A percentile compares a stretch with the other conserved stretches of the same genome.
phyloP scores from a whole-genome alignment of 805 yeast species.

The Kazachstania taianensis region DNA sequence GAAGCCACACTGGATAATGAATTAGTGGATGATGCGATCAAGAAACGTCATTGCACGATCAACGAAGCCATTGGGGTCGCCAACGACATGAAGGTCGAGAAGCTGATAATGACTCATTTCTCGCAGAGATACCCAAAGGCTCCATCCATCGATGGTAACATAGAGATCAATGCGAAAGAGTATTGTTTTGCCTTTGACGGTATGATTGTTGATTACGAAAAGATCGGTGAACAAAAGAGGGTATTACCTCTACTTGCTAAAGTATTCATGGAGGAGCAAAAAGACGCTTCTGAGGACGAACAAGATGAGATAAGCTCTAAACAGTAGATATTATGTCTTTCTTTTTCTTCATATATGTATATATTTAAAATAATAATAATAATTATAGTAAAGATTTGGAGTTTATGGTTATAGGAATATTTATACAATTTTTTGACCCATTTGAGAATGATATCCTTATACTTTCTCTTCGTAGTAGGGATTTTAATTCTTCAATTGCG shows the following conservation, averaged over 20 bases:
- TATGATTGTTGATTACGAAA: conserved; percentile 40
- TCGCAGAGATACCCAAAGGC: conserved; percentile 75
- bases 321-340: too few species aligned
- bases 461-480: too few species aligned
- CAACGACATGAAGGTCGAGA: conserved; percentile 57
- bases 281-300: conserved; percentile 10
- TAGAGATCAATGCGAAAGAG: conserved; percentile 24
- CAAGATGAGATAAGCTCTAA: not conserved
- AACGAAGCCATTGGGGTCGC: conserved; percentile 74
- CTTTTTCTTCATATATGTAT: too few species aligned
- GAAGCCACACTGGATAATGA: conserved; percentile 89
- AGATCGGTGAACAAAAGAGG: conserved; percentile 32
- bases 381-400: too few species aligned
- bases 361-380: too few species aligned
- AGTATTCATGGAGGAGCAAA: conserved; percentile 26
- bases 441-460: too few species aligned
- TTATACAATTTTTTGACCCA: too few species aligned
- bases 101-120: conserved; percentile 78
- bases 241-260: conserved; percentile 23
- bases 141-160: conserved; percentile 30
- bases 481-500: too few species aligned
- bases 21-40: conserved; percentile 62
- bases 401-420: not conserved
- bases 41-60: conserved; percentile 80
- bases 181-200: conserved; percentile 56